Base-by-base conservation (phyloP, 1,284 basidiomycete species). In the Ceratobasidium sp. region DNA sequence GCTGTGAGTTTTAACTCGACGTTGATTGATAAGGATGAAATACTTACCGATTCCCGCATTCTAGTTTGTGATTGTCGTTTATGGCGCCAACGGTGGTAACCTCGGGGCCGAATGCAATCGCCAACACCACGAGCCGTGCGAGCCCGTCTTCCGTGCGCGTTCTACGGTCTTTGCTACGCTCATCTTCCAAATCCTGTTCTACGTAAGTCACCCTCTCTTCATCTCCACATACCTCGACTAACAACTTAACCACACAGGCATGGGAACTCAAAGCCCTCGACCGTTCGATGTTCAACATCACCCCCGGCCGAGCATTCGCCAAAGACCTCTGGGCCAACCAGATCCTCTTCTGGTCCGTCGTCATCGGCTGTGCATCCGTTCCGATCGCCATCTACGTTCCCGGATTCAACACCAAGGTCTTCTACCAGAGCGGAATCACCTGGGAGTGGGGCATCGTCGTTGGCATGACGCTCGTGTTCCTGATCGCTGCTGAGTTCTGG, bases 81-180 rank as follows among this genome's bases (percentile, higher is more conserved):
- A 85, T 77, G 87, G 87, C 16, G 82, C 82, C 69, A 82, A 82
- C 28, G 78, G 83, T 52, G 87, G 86, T 8, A 78, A 86, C 59
- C 82, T 89, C n/a, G 86, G 85, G 6, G 54, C 74, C 1, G 80
- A 82, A 18, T 89, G 88, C 77, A 89, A 89, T 78, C 84, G 84
- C 73, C 76, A 77, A 21, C 76, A 78, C 26, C 75, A 75, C 6
- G 78, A 79, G 5, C 7, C 30, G 9, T 86, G 85, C 77, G 72
- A 80, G 13, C 77, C 79, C 46, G 87, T 89, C 6, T 88, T 85
- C 81, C 83, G 85, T 67, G 88, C 84, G 11, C 84, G 88, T 61
- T 85, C 84, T 0, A 85, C 87, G 7, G 84, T 83, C 50, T 88
- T 87, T 77, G 85, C 87, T 13, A 85, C 84, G 0, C 79, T 89